phyloP scores from a whole-genome alignment of 2,329 filamentous ascomycete genomes.

The Rachicladosporium sp. region DNA sequence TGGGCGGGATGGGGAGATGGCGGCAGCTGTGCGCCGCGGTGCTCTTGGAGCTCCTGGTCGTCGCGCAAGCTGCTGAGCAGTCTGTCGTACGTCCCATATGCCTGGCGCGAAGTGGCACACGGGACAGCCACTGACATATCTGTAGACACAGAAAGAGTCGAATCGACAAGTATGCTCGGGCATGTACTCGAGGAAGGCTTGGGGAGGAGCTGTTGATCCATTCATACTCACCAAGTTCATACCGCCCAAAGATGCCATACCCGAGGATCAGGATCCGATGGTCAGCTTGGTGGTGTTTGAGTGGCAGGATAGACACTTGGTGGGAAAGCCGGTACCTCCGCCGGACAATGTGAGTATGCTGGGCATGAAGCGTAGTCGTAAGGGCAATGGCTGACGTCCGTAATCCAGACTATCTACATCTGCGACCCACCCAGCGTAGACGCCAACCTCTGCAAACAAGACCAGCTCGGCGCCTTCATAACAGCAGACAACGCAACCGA shows the following conservation, averaged over 20 bases:
- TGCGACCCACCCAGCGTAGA: constrained; percentile 63
- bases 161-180: constrained; percentile 76
- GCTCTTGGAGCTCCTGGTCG: constrained; percentile 16
- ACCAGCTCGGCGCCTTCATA: constrained; percentile 76
- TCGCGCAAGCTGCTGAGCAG: constrained; percentile 18
- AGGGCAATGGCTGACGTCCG: constrained; percentile 21
- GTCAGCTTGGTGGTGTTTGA: constrained; percentile 87
- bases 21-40: constrained; percentile 17
- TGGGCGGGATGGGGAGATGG: constrained; percentile 18
- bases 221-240: constrained; percentile 79
- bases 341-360: constrained; percentile 38
- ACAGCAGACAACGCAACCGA: constrained; percentile 63
- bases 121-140: constrained; percentile 5
- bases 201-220: constrained; percentile 79
- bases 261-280: constrained; percentile 55
- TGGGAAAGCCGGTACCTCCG: constrained; percentile 54
- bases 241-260: constrained; percentile 40
- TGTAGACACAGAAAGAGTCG: constrained; percentile 62
- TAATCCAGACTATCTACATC: constrained; percentile 50
- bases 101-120: neutral
- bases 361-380: constrained; percentile 12
- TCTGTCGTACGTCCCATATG: constrained; percentile 16
- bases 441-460: constrained; percentile 58
- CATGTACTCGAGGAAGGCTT: constrained; percentile 85
- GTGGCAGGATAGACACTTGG: constrained; percentile 71